phyloP scores from a whole-genome alignment of 2,329 filamentous ascomycete species.

The Cadophora gregata region DNA sequence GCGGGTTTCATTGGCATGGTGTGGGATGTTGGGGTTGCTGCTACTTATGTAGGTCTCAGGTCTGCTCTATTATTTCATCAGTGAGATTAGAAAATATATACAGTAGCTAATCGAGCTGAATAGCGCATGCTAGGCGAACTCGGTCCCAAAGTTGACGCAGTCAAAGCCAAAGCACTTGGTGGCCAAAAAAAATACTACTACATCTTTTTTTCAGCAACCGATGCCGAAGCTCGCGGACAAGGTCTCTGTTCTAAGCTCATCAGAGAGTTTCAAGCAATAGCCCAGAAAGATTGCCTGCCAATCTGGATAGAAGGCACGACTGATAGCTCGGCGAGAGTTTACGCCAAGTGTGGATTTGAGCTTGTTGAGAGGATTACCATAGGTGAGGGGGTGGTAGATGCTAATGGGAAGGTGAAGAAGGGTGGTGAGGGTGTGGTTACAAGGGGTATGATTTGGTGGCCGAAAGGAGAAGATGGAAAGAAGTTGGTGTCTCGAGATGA shows the following conservation, averaged over 20 bases:
- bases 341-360: slow-evolving; percentile 32
- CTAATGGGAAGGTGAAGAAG: slow-evolving; percentile 20
- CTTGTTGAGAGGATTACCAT: slow-evolving; percentile 28
- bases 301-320: slow-evolving; percentile 37
- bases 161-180: slow-evolving; percentile 22
- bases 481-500: background rate
- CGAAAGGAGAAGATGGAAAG: slow-evolving; percentile 15
- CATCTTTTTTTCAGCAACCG: slow-evolving; percentile 34
- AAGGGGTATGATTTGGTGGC: slow-evolving; percentile 37
- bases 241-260: slow-evolving; percentile 30
- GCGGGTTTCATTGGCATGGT: slow-evolving; percentile 31
- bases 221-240: slow-evolving; percentile 15
- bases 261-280: slow-evolving; percentile 25
- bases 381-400: slow-evolving; percentile 30
- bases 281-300: slow-evolving; percentile 25
- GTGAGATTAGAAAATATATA: background rate
- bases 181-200: slow-evolving; percentile 31
- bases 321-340: slow-evolving; percentile 24
- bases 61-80: background rate
- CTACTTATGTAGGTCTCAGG: background rate
- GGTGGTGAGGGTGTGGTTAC: slow-evolving; percentile 31
- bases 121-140: slow-evolving; percentile 33
- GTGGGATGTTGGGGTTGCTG: slow-evolving; percentile 32
- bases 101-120: background rate
- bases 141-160: slow-evolving; percentile 19